phyloP scores from a whole-genome alignment of 768 basidiomycete genomes.

The Hericium rajendrae region DNA sequence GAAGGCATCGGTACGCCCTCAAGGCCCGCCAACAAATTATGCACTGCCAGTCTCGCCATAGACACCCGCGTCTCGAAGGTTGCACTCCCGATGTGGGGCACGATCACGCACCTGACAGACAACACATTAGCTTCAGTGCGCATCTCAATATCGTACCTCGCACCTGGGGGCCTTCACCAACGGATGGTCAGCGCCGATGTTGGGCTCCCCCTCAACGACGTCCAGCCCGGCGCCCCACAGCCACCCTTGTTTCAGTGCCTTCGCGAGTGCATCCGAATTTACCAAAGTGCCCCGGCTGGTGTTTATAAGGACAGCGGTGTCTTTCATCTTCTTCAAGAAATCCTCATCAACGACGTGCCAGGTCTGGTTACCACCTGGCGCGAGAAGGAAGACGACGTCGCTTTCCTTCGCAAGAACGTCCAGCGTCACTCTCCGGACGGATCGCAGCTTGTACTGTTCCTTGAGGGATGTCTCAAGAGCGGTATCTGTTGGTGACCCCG shows the following conservation, averaged over 20 bases:
- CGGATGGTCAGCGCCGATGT: slow-evolving; percentile 63
- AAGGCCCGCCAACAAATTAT: slow-evolving; percentile 56
- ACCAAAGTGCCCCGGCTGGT: slow-evolving; percentile 79
- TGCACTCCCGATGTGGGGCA: slow-evolving; percentile 91
- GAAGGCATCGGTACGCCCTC: slow-evolving; percentile 46
- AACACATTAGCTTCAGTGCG: neutral
- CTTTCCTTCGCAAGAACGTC: slow-evolving; percentile 66
- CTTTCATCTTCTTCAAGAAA: slow-evolving; percentile 82
- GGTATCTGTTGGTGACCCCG: slow-evolving; percentile 33
- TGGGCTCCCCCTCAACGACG: slow-evolving; percentile 89
- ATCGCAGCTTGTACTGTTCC: slow-evolving; percentile 19
- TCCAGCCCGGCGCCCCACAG: slow-evolving; percentile 92
- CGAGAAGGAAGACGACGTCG: slow-evolving; percentile 80
- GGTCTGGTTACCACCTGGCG: slow-evolving; percentile 65
- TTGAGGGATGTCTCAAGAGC: slow-evolving; percentile 29
- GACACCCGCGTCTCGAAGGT: slow-evolving; percentile 74
- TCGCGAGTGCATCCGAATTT: slow-evolving; percentile 81
- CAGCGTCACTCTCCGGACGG: slow-evolving; percentile 47
- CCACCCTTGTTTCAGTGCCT: slow-evolving; percentile 65
- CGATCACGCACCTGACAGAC: slow-evolving; percentile 54
- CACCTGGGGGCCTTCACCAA: slow-evolving; percentile 71
- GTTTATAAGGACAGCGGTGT: slow-evolving; percentile 75
- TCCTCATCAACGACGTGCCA: slow-evolving; percentile 59
- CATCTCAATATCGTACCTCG: slow-evolving; percentile 11
- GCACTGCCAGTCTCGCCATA: slow-evolving; percentile 72